Evolutionary conservation across 169 alveolate species (phyloP).

Genomic region (Cyclospora cayetanensis): DNA sequence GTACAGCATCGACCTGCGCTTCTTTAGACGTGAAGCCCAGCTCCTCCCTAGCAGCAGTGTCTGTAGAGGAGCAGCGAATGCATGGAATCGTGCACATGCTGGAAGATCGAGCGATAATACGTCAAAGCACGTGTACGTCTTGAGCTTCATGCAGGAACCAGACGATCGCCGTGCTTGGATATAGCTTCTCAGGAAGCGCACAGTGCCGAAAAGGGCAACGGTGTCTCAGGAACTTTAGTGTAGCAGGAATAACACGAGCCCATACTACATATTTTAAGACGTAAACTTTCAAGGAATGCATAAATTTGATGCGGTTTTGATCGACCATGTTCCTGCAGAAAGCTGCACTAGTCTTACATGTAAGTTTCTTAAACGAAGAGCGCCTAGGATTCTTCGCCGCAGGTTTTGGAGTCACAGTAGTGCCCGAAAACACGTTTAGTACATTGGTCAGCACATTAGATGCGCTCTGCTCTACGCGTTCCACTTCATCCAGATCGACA

Average conservation of each 20-base stretch:
- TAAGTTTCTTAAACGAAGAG: constrained; percentile 54
- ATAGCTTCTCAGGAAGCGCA: neutral
- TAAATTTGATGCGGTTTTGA: no score
- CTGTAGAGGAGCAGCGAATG: neutral
- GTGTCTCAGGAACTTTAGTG: no score
- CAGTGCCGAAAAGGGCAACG: neutral
- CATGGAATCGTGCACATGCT: no score
- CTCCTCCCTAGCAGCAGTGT: constrained; percentile 24
- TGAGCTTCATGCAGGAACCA: no score
- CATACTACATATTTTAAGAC: no score
- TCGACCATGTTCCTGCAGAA: no score
- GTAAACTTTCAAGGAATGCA: no score
- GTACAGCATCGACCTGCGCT: constrained; percentile 65
- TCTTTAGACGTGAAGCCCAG: constrained; percentile 61
- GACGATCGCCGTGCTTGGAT: no score
- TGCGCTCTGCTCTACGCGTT: constrained; percentile 61
- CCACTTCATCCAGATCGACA: constrained; percentile 61
- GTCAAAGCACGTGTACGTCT: no score
- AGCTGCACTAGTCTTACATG: no score
- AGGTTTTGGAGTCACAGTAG: constrained; percentile 44
- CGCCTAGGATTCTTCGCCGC: constrained; percentile 53
- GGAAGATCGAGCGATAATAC: no score
- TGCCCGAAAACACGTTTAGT: constrained; percentile 43
- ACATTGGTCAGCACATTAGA: constrained; percentile 25
- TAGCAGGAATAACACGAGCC: neutral